Base-by-base conservation (phyloP, 208 protist genomes). In the Trypanosoma theileri region DNA sequence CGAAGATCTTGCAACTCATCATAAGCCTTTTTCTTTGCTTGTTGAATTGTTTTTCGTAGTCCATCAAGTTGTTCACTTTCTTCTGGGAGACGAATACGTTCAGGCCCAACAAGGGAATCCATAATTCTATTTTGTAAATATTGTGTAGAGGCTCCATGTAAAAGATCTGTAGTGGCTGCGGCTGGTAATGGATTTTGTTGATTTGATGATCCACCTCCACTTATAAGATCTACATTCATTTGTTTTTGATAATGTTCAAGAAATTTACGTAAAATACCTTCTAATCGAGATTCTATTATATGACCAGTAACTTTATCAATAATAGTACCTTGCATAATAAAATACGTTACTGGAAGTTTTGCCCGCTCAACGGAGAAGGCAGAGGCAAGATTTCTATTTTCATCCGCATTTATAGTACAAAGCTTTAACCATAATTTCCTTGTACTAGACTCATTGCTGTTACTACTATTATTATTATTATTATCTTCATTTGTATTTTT, bases 261-360 rank as follows among this genome's bases (percentile, higher is more conserved):
- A 57, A 96, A 96, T 54, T 89, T 91, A 21, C 77, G 62, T 41
- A 96, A 67, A 48, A 96, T 96, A 44, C 73, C 66, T 58, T 85
- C 75, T 28, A 96, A 71, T 8, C 87, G 85, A 14, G 71, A 70
- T 24, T 73, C 80, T 11, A 73, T 62, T 48, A 93, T 57, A 56
- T 89, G 81, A 19, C 87, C 85, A 1, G 79, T 64, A 13, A 93
- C 75, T 41, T 90, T 92, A 59, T 96, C 90, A 53, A 96, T 76
- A 24, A 96, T 96, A 16, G 90, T 96, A 55, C 85, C 86, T 55
- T 96, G 85, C 87, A 93, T 91, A 50, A 96, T 85, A 50, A 96
- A 96, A 68, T 91, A 96, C 22, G 90, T 93, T 31, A 92, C 78
- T 3, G 90, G 90, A 40, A 96, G 75, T 67, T 89, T 91, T 19